Conservation (phyloP, 164 flowering plant genomes). For the Paratinospora sagittata region DNA sequence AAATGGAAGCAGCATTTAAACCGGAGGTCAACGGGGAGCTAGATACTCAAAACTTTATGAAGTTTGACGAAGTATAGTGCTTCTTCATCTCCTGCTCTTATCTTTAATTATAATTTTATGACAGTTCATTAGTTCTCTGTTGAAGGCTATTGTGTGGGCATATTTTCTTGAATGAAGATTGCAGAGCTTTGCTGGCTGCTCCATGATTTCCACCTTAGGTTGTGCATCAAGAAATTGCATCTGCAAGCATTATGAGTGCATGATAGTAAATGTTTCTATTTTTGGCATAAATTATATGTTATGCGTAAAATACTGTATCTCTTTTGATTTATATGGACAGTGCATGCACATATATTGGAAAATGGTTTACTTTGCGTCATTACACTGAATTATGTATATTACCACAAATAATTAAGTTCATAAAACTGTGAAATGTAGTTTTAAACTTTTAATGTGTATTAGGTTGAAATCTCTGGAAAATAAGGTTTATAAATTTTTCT, state of each 20-base stretch:
- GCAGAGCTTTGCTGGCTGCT: too few relatives aligned
- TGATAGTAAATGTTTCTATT: not conserved
- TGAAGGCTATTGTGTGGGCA: not conserved
- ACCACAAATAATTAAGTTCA: too few relatives aligned
- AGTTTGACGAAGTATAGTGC: constrained; percentile 74
- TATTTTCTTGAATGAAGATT: not conserved
- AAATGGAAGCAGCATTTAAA: constrained; percentile 86
- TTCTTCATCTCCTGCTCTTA: not conserved
- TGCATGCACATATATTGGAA: too few relatives aligned
- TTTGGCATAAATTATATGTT: not conserved
- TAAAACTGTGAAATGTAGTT: too few relatives aligned
- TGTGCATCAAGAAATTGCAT: not conserved
- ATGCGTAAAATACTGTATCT: too few relatives aligned
- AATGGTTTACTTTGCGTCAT: too few relatives aligned
- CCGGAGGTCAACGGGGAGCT: constrained; percentile 90
- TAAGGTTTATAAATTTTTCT: too few relatives aligned
- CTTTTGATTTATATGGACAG: too few relatives aligned
- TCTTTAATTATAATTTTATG: not conserved
- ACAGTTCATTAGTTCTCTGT: not conserved
- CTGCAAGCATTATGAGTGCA: not conserved
- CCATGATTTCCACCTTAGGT: not conserved
- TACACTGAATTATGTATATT: too few relatives aligned
- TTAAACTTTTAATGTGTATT: too few relatives aligned
- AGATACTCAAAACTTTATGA: constrained; percentile 92
- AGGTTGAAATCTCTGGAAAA: too few relatives aligned